These are phyloP conservation scores for Colletotrichum sp. DNA, from an alignment of 2,329 filamentous ascomycete species.

Conservation along the genomic window DNA sequence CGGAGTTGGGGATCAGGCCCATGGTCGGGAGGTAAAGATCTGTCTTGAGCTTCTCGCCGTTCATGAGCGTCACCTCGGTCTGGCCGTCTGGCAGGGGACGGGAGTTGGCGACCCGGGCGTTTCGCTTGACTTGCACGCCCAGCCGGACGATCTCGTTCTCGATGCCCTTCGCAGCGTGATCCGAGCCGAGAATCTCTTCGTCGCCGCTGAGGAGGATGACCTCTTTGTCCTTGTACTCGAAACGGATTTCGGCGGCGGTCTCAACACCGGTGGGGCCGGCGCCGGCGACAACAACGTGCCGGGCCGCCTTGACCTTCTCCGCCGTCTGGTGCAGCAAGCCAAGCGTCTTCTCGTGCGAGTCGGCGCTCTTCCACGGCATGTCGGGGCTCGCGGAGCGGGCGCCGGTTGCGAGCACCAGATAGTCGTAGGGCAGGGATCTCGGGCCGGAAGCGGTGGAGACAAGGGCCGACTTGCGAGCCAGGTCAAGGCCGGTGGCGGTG, in stretches of 20 bases:
- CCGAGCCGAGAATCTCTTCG: conserved; percentile 47
- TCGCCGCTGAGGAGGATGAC: conserved; percentile 52
- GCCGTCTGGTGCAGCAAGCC: conserved; percentile 44
- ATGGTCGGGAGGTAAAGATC: conserved; percentile 64
- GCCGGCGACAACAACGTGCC: conserved; percentile 61
- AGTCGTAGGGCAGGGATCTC: conserved; percentile 50
- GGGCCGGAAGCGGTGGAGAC: conserved; percentile 34
- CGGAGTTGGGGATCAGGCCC: conserved; percentile 60
- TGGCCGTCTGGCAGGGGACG: conserved; percentile 43
- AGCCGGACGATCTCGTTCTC: conserved; percentile 57
- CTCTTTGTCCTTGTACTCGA: conserved; percentile 54
- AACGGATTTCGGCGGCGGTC: conserved; percentile 58
- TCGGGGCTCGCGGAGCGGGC: conserved; percentile 43
- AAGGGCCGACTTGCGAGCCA: conserved; percentile 44
- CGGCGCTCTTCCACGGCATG: conserved; percentile 58
- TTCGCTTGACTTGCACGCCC: conserved; percentile 51
- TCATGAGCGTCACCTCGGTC: conserved; percentile 52
- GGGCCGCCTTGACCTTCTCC: conserved; percentile 47
- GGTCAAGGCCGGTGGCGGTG: conserved; percentile 46
- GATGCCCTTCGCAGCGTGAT: conserved; percentile 46
- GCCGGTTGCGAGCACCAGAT: conserved; percentile 64
- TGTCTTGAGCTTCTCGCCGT: conserved; percentile 52
- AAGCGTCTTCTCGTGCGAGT: conserved; percentile 49
- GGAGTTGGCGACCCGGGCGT: conserved; percentile 43
- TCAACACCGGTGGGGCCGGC: conserved; percentile 63